These are phyloP conservation scores for Camelina sativa DNA, from an alignment of 345 rosid species.

Conservation along the genomic window DNA sequence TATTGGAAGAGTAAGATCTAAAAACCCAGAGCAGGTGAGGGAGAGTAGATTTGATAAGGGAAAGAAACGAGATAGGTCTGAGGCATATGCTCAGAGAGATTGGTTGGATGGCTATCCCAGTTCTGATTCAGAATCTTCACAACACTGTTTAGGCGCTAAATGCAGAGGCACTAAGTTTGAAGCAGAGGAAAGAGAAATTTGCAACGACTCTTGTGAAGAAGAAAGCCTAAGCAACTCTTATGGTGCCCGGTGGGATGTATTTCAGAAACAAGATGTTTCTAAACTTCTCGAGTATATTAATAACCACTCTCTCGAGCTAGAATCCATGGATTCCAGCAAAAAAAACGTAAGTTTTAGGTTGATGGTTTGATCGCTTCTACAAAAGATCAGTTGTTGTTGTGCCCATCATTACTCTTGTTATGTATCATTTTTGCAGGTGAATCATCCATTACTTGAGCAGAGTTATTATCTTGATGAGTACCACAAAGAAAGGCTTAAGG, in stretches of 20 bases:
- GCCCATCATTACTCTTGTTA: slow-evolving; percentile 8
- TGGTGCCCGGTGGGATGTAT: slow-evolving; percentile 96
- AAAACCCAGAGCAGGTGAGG: slow-evolving; percentile 15
- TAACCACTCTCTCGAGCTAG: slow-evolving; percentile 66
- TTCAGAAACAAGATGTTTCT: slow-evolving; percentile 85
- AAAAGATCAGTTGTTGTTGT: slow-evolving; percentile 19
- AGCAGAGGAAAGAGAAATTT: slow-evolving; percentile 44
- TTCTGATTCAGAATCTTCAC: slow-evolving; percentile 54
- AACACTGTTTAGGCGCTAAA: slow-evolving; percentile 24
- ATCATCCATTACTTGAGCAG: slow-evolving; percentile 86
- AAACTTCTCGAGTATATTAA: slow-evolving; percentile 75
- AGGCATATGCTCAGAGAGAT: slow-evolving; percentile 45
- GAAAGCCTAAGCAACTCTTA: slow-evolving; percentile 50
- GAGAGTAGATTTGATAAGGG: slow-evolving; percentile 15
- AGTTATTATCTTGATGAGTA: slow-evolving; percentile 74
- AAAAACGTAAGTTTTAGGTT: slow-evolving; percentile 59
- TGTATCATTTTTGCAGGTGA: slow-evolving; percentile 53
- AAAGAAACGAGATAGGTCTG: slow-evolving; percentile 46
- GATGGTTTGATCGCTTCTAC: not conserved
- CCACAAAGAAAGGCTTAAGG: slow-evolving; percentile 83
- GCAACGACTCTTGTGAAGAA: slow-evolving; percentile 37
- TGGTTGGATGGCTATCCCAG: slow-evolving; percentile 53
- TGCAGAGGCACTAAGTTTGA: slow-evolving; percentile 39
- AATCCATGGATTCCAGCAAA: slow-evolving; percentile 42
- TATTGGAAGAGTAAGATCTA: slow-evolving; percentile 26